Conservation (phyloP, 2,329 filamentous ascomycete genomes). For the Chaetomium olivaceum region DNA sequence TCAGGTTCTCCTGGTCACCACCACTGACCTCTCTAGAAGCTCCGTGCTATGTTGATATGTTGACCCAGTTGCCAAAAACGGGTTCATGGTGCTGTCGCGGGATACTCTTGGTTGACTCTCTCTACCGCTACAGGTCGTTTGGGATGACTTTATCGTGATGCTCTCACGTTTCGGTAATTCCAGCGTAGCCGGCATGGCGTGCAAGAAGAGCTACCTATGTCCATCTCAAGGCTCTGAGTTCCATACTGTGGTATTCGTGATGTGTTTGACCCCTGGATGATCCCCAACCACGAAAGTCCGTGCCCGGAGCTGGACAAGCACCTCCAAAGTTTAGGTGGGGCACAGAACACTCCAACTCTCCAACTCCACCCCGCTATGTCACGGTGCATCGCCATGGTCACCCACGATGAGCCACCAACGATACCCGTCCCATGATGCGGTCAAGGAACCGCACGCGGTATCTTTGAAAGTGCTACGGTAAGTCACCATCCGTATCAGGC, state of each 20-base stretch:
- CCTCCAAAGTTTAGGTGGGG: background rate
- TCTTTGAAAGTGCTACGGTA: conserved; percentile 76
- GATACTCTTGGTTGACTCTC: too few relatives aligned
- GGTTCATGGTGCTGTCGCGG: too few relatives aligned
- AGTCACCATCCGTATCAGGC: conserved; percentile 10
- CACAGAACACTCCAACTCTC: background rate
- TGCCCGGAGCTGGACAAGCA: background rate
- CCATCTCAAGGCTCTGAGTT: too few relatives aligned
- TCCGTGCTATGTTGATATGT: background rate
- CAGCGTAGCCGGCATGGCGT: too few relatives aligned
- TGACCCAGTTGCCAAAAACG: background rate
- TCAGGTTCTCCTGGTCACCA: background rate
- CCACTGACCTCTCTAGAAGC: background rate
- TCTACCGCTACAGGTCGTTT: too few relatives aligned
- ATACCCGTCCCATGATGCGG: conserved; percentile 56
- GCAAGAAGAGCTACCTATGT: too few relatives aligned
- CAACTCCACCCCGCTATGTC: conserved; percentile 9
- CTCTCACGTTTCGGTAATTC: too few relatives aligned
- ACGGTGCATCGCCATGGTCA: conserved; percentile 10
- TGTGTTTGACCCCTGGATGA: too few relatives aligned
- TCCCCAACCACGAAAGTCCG: background rate
- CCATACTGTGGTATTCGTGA: too few relatives aligned
- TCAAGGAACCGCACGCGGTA: conserved; percentile 76
- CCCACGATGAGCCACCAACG: conserved; percentile 58
- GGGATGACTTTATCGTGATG: too few relatives aligned